Base-by-base conservation (phyloP, 441 rosid genomes). In the Pelargonium citronellum region DNA sequence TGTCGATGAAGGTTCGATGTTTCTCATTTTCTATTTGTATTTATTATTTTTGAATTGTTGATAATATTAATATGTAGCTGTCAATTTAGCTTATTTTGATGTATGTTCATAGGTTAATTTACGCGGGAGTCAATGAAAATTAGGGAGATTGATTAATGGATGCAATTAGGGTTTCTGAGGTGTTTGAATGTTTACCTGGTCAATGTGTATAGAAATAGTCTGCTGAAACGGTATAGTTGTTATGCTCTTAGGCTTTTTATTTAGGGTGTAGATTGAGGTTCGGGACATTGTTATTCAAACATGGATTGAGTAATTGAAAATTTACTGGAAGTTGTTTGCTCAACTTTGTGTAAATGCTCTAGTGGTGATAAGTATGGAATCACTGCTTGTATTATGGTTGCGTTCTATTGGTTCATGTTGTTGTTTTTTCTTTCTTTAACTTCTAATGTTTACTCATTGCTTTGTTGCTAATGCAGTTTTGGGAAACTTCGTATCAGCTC, bases 401-500 rank as follows among this genome's bases (percentile, higher is more conserved):
- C n/a, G 70, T 22, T 64, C 47, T 44, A 34, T 17, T 63, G 13
- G 6, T 34, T 71, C 63, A 6, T 11, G 41, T 1, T 16, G n/a
- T 19, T 7, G 27, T 6, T 47, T 20, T 65, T 7, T 22, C 68
- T 22, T 43, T 10, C 30, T 19, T 69, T 17, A 24, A 49, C 37
- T 17, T 44, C 58, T 70, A 47, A 72, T 47, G 51, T 46, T 65
- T 76, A 19, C 74, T 17, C 57, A 19, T 6, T 64, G 41, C n/a
- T 67, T 81, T 85, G 64, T 55, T 68, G 71, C 67, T 67, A 13
- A 37, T 24, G 79, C 92, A 95, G 99, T 95, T 71, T 80, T 95
- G 60, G 99, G 99, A 68, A 91, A 86, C 85, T 95, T 94, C 70
- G 87, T 95, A 64, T 90, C 96, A 44, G 96, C 97, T 69, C 87